These are phyloP conservation scores for Singerocomus rubriflavus DNA, from an alignment of 1,284 basidiomycete genomes.

Conservation along the genomic window DNA sequence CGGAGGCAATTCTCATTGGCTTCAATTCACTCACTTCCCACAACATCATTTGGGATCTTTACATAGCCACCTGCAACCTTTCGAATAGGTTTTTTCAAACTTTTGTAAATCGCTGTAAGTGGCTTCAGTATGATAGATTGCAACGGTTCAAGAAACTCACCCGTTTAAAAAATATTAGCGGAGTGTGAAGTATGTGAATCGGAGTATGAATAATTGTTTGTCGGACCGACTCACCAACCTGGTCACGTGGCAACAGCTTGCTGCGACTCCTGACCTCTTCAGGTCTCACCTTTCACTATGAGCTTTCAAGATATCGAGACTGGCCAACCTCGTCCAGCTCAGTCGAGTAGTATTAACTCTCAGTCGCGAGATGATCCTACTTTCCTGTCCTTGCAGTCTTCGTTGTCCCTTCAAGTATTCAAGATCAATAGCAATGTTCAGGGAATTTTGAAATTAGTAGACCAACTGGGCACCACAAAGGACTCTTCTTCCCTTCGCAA, in stretches of 20 bases:
- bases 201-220: too few relatives aligned
- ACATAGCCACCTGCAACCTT: too few relatives aligned
- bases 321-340: conserved; percentile 49
- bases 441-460: conserved; percentile 89
- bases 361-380: conserved; percentile 66
- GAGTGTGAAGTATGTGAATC: too few relatives aligned
- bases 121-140: too few relatives aligned
- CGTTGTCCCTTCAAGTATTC: conserved; percentile 93
- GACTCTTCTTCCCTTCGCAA: conserved; percentile 78
- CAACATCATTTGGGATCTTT: too few relatives aligned
- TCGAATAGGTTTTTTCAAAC: too few relatives aligned
- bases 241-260: conserved; percentile 15
- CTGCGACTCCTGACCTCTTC: conserved; percentile 1
- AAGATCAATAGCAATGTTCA: conserved; percentile 98
- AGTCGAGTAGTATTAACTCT: conserved; percentile 38
- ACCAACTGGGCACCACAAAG: conserved; percentile 80
- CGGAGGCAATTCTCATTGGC: too few relatives aligned
- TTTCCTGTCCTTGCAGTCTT: conserved; percentile 79
- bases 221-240: too few relatives aligned
- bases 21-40: too few relatives aligned
- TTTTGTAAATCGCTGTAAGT: too few relatives aligned
- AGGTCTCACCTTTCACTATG: conserved; percentile 40
- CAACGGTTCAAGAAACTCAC: too few relatives aligned
- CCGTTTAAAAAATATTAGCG: too few relatives aligned
- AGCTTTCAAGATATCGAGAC: conserved; percentile 79